phyloP scores from a whole-genome alignment of 2,329 filamentous ascomycete species.

The Cordyceps javanica region DNA sequence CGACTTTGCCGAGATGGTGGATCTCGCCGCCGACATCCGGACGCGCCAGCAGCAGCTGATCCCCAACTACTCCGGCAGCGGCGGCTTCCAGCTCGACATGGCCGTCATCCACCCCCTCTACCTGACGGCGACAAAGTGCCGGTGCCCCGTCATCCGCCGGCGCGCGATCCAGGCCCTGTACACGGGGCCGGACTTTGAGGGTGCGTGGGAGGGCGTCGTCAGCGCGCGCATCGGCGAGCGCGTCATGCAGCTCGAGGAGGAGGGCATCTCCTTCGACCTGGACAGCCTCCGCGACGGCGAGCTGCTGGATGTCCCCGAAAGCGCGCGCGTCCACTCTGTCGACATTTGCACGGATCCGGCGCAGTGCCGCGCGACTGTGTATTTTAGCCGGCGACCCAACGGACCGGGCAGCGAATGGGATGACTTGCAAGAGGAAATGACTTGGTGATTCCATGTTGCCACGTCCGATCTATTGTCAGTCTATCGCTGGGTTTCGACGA shows the following conservation, averaged over 20 bases:
- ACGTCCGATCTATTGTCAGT: too few species aligned
- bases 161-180: slow-evolving; percentile 13
- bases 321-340: slow-evolving; percentile 8
- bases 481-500: neutral
- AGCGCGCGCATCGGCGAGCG: slow-evolving; percentile 12
- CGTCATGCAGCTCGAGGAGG: slow-evolving; percentile 15
- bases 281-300: slow-evolving; percentile 14
- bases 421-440: slow-evolving; percentile 5
- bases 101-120: slow-evolving; percentile 16
- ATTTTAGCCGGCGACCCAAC: slow-evolving; percentile 1
- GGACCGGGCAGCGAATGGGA: slow-evolving; percentile 5
- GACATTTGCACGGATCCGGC: slow-evolving; percentile 10
- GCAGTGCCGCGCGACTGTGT: slow-evolving; percentile 4
- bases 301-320: slow-evolving; percentile 14
- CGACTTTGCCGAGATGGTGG: slow-evolving; percentile 14
- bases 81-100: slow-evolving; percentile 14
- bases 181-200: slow-evolving; percentile 8
- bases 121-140: slow-evolving; percentile 15
- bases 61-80: neutral
- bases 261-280: slow-evolving; percentile 5
- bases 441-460: neutral
- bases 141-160: slow-evolving; percentile 13
- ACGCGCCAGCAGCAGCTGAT: neutral
- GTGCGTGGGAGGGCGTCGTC: slow-evolving; percentile 11
- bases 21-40: slow-evolving; percentile 8